Percentiles rank a stretch among this genome's conserved stretches.
phyloP scores from a whole-genome alignment of 768 basidiomycete genomes.

The Podaxis mareebaensis region DNA sequence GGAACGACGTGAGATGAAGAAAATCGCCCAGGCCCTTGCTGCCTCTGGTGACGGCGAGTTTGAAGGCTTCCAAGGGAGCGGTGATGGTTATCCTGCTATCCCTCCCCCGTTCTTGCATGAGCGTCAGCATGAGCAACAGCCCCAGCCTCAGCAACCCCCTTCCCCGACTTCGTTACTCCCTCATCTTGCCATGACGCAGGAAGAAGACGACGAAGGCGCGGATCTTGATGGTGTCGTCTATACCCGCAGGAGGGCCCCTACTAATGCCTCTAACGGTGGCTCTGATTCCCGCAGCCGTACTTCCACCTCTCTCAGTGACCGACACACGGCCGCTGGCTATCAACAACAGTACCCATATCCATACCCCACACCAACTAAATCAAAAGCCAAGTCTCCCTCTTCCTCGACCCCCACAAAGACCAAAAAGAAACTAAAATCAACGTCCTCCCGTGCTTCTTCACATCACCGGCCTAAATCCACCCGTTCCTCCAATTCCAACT shows the following conservation, averaged over 20 bases:
- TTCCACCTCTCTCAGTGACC: conserved; percentile 43
- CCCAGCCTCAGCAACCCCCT: conserved; percentile 11
- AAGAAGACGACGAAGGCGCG: conserved; percentile 48
- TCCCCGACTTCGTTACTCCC: conserved; percentile 10
- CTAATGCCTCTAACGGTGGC: conserved; percentile 32
- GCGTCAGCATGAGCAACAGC: conserved; percentile 19
- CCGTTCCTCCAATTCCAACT: conserved; percentile 36
- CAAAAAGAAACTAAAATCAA: conserved; percentile 13
- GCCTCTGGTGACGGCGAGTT: conserved; percentile 43
- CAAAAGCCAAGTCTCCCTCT: neutral
- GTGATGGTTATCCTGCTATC: conserved; percentile 18
- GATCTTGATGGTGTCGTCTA: conserved; percentile 65
- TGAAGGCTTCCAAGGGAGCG: conserved; percentile 69
- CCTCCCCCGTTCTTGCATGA: conserved; percentile 5
- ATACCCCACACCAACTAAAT: neutral
- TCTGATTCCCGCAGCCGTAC: conserved; percentile 68
- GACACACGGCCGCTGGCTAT: conserved; percentile 19
- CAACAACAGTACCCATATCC: conserved; percentile 4
- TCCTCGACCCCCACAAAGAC: conserved; percentile 4
- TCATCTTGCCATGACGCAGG: conserved; percentile 25
- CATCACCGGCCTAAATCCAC: conserved; percentile 35
- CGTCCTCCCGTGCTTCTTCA: neutral
- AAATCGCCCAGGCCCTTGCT: conserved; percentile 22
- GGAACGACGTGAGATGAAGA: conserved; percentile 36
- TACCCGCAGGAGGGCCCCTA: conserved; percentile 35